Percentiles rank a stretch among this genome's conserved stretches.
phyloP scores from a whole-genome alignment of 495 filamentous ascomycete genomes.

The Cercophora scortea region DNA sequence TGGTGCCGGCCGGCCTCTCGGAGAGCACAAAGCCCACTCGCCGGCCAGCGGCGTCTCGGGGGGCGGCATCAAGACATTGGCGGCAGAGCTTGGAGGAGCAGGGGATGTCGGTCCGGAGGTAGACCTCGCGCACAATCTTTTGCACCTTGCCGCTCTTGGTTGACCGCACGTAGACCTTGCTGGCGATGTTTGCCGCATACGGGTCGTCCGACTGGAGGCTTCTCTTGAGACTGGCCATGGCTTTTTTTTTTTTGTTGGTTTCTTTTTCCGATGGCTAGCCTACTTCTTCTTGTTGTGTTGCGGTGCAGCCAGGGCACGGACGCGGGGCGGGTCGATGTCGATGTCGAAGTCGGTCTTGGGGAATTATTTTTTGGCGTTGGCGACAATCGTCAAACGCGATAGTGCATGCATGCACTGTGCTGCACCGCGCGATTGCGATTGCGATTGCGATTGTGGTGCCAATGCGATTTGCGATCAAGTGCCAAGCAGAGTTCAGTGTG shows the following conservation, averaged over 20 bases:
- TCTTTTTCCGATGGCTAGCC: no score
- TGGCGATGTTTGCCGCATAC: slow-evolving; percentile 68
- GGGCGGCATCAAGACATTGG: slow-evolving; percentile 60
- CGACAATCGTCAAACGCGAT: no score
- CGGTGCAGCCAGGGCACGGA: no score
- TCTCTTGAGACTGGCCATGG: slow-evolving; percentile 90
- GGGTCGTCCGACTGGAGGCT: slow-evolving; percentile 59
- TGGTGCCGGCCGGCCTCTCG: slow-evolving; percentile 74
- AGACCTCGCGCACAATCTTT: slow-evolving; percentile 95
- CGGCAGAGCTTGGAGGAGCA: slow-evolving; percentile 89
- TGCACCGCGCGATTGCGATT: no score
- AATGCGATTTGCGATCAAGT: no score
- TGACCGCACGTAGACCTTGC: slow-evolving; percentile 88
- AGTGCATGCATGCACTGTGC: no score
- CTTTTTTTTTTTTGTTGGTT: not conserved
- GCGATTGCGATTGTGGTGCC: no score
- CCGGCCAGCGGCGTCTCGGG: slow-evolving; percentile 68
- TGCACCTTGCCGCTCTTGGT: slow-evolving; percentile 93
- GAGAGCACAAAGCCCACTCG: slow-evolving; percentile 84
- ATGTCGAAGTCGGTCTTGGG: no score
- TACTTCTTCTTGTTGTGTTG: no score
- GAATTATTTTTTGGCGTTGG: no score
- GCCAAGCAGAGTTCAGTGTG: no score
- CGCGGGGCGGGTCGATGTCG: no score
- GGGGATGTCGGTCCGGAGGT: slow-evolving; percentile 91